Conservation (phyloP, 176 grass and related monocot species). For the Paspalum vaginatum region DNA sequence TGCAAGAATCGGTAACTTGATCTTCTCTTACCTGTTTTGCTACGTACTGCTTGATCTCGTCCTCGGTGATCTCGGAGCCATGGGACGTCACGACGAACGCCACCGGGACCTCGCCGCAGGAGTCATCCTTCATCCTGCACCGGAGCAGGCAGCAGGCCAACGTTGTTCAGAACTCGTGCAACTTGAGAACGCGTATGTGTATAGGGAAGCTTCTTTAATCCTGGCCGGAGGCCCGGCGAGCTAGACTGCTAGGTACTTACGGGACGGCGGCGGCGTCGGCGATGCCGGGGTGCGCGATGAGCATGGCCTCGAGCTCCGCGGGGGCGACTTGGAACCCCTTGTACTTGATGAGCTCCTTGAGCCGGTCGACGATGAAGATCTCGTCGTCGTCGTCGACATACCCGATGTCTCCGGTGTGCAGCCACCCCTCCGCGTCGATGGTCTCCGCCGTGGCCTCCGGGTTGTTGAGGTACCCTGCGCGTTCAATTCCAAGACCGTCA, state of each 20-base stretch:
- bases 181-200: background rate
- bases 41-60: constrained; percentile 88
- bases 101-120: constrained; percentile 74
- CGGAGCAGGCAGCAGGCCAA: background rate
- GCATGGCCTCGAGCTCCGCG: constrained; percentile 85
- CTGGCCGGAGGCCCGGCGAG: background rate
- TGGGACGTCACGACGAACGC: constrained; percentile 63
- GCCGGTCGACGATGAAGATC: constrained; percentile 90
- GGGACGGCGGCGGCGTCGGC: constrained; percentile 76
- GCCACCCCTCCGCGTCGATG: constrained; percentile 79
- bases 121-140: constrained; percentile 73
- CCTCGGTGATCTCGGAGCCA: constrained; percentile 54
- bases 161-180: background rate
- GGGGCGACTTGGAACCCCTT: constrained; percentile 92
- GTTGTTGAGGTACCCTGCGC: constrained; percentile 85
- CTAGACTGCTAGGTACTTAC: constrained; percentile 37
- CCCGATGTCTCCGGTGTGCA: constrained; percentile 95
- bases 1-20: background rate
- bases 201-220: background rate
- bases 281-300: constrained; percentile 63
- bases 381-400: constrained; percentile 81
- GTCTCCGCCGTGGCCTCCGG: constrained; percentile 69
- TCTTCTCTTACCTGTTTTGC: constrained; percentile 53
- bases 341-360: constrained; percentile 98
- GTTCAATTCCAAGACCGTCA: background rate